Evolutionary conservation across 1,284 basidiomycete genomes (phyloP).

Genomic region (Flammula alnicola): DNA sequence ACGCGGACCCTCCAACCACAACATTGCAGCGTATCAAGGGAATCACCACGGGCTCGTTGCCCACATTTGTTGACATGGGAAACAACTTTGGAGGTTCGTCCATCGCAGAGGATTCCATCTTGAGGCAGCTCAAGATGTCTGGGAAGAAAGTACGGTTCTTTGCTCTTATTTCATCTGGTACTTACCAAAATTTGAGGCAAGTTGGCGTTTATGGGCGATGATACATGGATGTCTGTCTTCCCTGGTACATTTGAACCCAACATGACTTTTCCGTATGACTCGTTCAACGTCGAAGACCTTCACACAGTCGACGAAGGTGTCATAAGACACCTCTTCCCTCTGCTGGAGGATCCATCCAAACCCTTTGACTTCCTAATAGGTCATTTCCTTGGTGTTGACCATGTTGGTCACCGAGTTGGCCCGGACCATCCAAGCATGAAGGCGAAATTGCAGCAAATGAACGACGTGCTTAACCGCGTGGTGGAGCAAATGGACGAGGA

Average conservation of each 20-base stretch:
- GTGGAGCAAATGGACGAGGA: constrained; percentile 77
- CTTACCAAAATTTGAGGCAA: constrained; percentile 31
- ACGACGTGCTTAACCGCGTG: constrained; percentile 75
- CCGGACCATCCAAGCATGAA: constrained; percentile 89
- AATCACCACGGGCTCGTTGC: constrained; percentile 93
- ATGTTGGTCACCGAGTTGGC: constrained; percentile 94
- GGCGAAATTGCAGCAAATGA: constrained; percentile 87
- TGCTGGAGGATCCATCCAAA: constrained; percentile 54
- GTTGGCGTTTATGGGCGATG: constrained; percentile 92
- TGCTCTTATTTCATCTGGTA: constrained; percentile 8
- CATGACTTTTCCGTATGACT: constrained; percentile 87
- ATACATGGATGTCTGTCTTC: constrained; percentile 95
- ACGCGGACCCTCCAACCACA: constrained; percentile 94
- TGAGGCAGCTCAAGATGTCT: constrained; percentile 60
- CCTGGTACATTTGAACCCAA: constrained; percentile 74
- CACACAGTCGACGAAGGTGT: constrained; percentile 96
- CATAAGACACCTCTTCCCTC: constrained; percentile 80
- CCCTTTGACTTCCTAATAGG: constrained; percentile 84
- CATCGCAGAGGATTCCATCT: constrained; percentile 86
- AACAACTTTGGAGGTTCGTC: constrained; percentile 89
- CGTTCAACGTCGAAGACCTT: constrained; percentile 98
- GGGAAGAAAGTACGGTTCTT: constrained; percentile 58
- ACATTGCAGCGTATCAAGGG: constrained; percentile 97
- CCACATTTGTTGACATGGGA: constrained; percentile 94
- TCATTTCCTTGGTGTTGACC: constrained; percentile 97